Evolutionary conservation across 345 rosid species (phyloP), one percentile per base, ranked within the genome.

Genomic region (Linum tenue): DNA sequence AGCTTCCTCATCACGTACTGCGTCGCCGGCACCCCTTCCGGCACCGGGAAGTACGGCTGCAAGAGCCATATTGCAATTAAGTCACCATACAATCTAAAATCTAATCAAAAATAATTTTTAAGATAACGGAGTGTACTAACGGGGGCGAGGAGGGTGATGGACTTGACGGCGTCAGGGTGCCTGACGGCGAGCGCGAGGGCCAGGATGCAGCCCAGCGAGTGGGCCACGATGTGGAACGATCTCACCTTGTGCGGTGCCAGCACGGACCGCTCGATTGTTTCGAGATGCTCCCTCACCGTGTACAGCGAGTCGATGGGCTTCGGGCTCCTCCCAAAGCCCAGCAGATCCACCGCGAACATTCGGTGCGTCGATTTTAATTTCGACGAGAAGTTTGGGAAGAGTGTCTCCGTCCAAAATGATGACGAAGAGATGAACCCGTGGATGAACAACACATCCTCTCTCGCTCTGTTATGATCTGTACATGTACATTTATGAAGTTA

Each of bases 391-490:
- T 91, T 91, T 2, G 97, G 99, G 64, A 95, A 95, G 58, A 95
- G 60, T 8, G 99, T 91, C 66, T 95, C 97, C 1, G 96, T 91
- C 99, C 99, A 95, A 70, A 95, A 89, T 64, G 88, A 84, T 0
- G 97, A 91, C 5, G 99, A 95, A 31, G 97, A 95, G 69, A 95
- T 85, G 87, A 95, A 95, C n/a, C 99, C 99, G 68, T 95, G 99
- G 61, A 95, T 86, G 85, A 95, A 91, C 35, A 95, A 62, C 15
- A 95, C 97, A 41, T 86, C 91, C 64, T 89, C 99, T 56, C 75
- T 75, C 62, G 81, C 88, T 68, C 80, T 75, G 5, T 4, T 2
- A 48, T 63, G 87, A 36, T 38, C 42, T 31, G n/a, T n/a, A 10
- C 2, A 5, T 48, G 31, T 22, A 22, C 31, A 22, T 0, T 22